Conservation (phyloP, 2,329 filamentous ascomycete species). For the Emmonsia crescens region DNA sequence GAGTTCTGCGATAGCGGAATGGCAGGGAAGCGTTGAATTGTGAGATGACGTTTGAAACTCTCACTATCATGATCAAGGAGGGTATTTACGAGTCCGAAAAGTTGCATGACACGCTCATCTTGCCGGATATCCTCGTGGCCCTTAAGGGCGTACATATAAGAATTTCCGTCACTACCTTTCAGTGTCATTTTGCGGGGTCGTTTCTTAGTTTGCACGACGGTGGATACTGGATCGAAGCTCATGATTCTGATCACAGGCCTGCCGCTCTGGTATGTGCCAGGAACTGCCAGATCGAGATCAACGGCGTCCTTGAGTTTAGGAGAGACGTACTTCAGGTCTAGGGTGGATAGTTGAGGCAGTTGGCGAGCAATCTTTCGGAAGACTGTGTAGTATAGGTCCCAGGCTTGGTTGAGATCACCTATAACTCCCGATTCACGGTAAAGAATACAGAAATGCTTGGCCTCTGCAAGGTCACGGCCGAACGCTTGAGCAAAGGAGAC, state of each 20-base stretch:
- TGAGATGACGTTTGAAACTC: slow-evolving; percentile 92
- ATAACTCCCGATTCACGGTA: slow-evolving; percentile 83
- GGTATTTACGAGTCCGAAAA: slow-evolving; percentile 96
- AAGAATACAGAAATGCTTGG: slow-evolving; percentile 88
- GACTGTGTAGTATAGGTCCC: slow-evolving; percentile 98
- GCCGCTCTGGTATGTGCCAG: slow-evolving; percentile 79
- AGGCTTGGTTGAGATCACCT: slow-evolving; percentile 92
- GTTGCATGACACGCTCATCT: slow-evolving; percentile 98
- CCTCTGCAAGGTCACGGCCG: slow-evolving; percentile 86
- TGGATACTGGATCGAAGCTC: slow-evolving; percentile 81
- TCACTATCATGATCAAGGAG: slow-evolving; percentile 87
- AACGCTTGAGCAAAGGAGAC: slow-evolving; percentile 98
- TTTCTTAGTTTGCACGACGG: slow-evolving; percentile 94
- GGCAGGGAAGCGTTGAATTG: slow-evolving; percentile 91
- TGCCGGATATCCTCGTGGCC: slow-evolving; percentile 99
- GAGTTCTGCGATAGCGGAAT: slow-evolving; percentile 96
- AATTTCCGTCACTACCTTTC: slow-evolving; percentile 76
- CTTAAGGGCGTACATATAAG: slow-evolving; percentile 86
- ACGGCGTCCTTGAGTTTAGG: slow-evolving; percentile 79
- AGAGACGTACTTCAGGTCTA: slow-evolving; percentile 94
- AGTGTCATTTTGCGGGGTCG: slow-evolving; percentile 80
- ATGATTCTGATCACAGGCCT: slow-evolving; percentile 72
- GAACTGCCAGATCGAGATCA: slow-evolving; percentile 86
- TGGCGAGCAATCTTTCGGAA: slow-evolving; percentile 93
- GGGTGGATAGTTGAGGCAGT: slow-evolving; percentile 77